Evolutionary conservation across 805 yeast species (phyloP).

Genomic region (Metschnikowia similis): DNA sequence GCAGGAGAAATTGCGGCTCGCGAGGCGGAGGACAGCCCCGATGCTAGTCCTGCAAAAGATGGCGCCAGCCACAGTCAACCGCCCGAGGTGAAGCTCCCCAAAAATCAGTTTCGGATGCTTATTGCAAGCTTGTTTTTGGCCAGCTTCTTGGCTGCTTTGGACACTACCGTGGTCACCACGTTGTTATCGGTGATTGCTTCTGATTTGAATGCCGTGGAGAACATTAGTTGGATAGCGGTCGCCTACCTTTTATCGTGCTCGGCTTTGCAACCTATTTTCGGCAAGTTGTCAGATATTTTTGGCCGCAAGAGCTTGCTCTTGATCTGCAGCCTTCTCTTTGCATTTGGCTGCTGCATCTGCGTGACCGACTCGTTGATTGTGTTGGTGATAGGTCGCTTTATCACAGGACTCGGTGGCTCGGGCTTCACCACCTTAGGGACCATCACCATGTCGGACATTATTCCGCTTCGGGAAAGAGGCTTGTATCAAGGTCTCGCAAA

Average conservation of each 20-base stretch:
- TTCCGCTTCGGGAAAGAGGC: slow-evolving; percentile 74
- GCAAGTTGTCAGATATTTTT: slow-evolving; percentile 67
- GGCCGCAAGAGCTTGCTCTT: slow-evolving; percentile 56
- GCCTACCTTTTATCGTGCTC: slow-evolving; percentile 65
- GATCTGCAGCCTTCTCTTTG: slow-evolving; percentile 52
- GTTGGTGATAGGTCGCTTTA: slow-evolving; percentile 57
- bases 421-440: slow-evolving; percentile 76
- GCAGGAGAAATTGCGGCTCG: slow-evolving; percentile 7
- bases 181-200: slow-evolving; percentile 62
- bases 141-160: slow-evolving; percentile 59
- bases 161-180: slow-evolving; percentile 65
- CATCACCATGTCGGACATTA: slow-evolving; percentile 70
- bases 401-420: slow-evolving; percentile 91
- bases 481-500: slow-evolving; percentile 80
- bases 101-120: slow-evolving; percentile 25
- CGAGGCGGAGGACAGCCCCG: neutral
- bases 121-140: slow-evolving; percentile 33
- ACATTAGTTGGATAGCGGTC: slow-evolving; percentile 71
- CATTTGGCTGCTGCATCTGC: slow-evolving; percentile 53
- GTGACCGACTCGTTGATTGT: slow-evolving; percentile 44
- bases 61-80: neutral
- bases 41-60: neutral
- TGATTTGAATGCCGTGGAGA: slow-evolving; percentile 59
- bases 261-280: slow-evolving; percentile 70
- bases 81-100: slow-evolving; percentile 16